Base-by-base conservation (phyloP, 2,329 filamentous ascomycete species). In the Elsinoe fawcettii region DNA sequence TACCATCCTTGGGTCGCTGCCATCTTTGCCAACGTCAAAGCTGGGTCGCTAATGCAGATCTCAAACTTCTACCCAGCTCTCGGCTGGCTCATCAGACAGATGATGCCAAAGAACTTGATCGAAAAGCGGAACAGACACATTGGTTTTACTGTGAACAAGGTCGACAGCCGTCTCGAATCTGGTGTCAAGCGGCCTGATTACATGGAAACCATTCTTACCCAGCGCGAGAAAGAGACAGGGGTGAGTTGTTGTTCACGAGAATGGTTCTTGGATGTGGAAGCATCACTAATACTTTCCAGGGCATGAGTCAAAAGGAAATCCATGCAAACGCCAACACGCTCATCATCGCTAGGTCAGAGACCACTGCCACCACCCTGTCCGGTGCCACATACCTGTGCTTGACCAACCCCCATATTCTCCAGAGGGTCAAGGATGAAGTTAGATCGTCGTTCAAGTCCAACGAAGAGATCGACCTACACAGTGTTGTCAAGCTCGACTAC, bases 261-360 rank as follows among this genome's bases (percentile, higher is more conserved):
- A 1, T 3, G 18, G n/a, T 18, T 9, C 25, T n/a, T n/a, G n/a
- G n/a, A n/a, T n/a, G n/a, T n/a, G n/a, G n/a, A n/a, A n/a, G n/a
- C n/a, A n/a, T n/a, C n/a, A 32, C 46, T 51, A 7, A 51, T 22
- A 20, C 25, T 1, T 5, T 34, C 11, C 12, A 36, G 49, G 49
- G 30, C 5, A 36, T 53, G 49, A 61, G 58, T 5, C n/a, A 62
- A 3, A 67, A 49, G 0, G 71, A 73, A 57, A 66, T 72, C 34
- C 63, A 69, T 16, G 59, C 64, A 20, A 70, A 63, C 18, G 65
- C 63, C 2, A 59, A 62, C 1, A 59, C 69, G 2, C 63, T 74
- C 32, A 69, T 73, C 60, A 54, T 69, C 12, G 71, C 69, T 2
- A 71, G 71, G 1, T 70, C 67, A 11, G 71, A 73, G 56, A 71